phyloP scores from a whole-genome alignment of 345 rosid genomes.

The Geranium brycei region DNA sequence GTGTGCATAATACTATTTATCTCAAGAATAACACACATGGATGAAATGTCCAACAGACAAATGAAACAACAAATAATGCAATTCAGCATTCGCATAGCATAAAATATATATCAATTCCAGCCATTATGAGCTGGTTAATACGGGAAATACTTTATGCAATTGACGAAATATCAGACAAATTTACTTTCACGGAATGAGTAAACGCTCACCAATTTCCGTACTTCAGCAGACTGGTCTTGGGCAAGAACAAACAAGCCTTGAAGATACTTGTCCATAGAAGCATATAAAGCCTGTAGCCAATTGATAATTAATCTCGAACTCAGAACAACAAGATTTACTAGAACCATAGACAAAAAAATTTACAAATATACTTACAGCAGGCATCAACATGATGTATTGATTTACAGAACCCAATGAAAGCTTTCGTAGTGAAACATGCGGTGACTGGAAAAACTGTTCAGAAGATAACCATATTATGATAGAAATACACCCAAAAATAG shows the following conservation, averaged over 20 bases:
- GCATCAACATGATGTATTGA: constrained; percentile 84
- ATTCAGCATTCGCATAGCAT: too few relatives aligned
- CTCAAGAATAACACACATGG: too few relatives aligned
- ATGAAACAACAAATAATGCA: too few relatives aligned
- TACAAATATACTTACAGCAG: constrained; percentile 54
- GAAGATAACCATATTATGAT: constrained; percentile 2
- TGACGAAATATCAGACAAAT: not conserved
- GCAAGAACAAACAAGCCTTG: constrained; percentile 83
- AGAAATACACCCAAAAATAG: not conserved
- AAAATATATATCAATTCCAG: too few relatives aligned
- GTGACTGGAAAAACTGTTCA: constrained; percentile 83
- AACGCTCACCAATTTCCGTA: constrained; percentile 34
- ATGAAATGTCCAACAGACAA: too few relatives aligned
- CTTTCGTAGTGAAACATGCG: constrained; percentile 69
- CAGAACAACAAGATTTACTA: not conserved
- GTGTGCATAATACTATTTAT: too few relatives aligned
- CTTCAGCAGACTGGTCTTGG: constrained; percentile 61
- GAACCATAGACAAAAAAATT: not conserved
- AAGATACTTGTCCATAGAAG: constrained; percentile 37
- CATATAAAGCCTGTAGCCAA: not conserved
- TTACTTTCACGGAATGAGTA: not conserved
- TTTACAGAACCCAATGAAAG: constrained; percentile 79
- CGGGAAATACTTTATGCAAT: not conserved
- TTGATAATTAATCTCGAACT: not conserved
- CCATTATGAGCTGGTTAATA: too few relatives aligned